phyloP scores from a whole-genome alignment of 345 rosid genomes.

The Hirschfeldia incana region DNA sequence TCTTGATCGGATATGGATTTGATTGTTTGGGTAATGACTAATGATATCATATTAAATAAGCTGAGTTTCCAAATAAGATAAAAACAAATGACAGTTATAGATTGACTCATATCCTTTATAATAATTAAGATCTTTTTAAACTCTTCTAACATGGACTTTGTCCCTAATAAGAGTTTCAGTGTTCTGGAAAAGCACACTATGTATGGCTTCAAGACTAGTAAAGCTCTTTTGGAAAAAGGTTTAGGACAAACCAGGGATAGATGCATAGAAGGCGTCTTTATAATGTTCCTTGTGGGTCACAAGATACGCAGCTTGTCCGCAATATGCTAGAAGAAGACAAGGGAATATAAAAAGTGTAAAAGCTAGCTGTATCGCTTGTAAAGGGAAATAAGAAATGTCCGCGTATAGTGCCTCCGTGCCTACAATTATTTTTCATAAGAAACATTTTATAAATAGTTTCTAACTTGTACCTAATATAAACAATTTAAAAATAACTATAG shows the following conservation, averaged over 20 bases:
- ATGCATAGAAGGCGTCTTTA: constrained; percentile 71
- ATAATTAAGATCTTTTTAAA: no score
- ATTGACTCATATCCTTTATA: no score
- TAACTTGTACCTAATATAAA: background rate
- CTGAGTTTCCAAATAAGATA: no score
- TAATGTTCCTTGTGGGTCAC: constrained; percentile 56
- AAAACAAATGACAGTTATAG: no score
- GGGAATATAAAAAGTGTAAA: constrained; percentile 92
- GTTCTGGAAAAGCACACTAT: background rate
- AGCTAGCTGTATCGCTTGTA: constrained; percentile 80
- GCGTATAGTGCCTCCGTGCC: background rate
- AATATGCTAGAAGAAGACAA: constrained; percentile 91
- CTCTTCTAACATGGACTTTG: no score
- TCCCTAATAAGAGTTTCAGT: background rate
- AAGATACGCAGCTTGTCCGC: constrained; percentile 97
- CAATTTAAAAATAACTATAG: background rate
- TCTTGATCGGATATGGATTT: no score
- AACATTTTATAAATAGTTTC: background rate
- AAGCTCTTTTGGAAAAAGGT: background rate
- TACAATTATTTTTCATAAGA: background rate
- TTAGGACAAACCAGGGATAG: constrained; percentile 69
- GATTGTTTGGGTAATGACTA: no score
- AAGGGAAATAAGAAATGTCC: constrained; percentile 38
- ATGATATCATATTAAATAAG: no score
- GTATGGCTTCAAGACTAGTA: background rate